Evolutionary conservation across 768 basidiomycete genomes (phyloP).

Genomic region (Nidula microcarpa): DNA sequence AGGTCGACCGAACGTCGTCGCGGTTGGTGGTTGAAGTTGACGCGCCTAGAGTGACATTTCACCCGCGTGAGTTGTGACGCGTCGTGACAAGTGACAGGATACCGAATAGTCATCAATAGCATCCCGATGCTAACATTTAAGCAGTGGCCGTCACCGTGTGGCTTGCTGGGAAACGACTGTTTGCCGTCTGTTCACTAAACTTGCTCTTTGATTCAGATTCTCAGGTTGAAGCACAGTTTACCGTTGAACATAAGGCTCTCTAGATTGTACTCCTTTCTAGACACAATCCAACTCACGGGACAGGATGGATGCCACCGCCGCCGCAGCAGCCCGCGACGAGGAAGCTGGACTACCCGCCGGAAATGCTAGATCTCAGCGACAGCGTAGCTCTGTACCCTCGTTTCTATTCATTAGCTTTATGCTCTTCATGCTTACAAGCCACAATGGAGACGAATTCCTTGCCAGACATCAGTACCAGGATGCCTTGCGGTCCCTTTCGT

Average conservation of each 20-base stretch:
- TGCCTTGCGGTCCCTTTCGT: constrained; percentile 50
- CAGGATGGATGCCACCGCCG: constrained; percentile 18
- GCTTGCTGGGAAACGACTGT: too few species aligned
- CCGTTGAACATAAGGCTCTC: too few species aligned
- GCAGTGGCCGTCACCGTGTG: too few species aligned
- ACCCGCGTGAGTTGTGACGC: not conserved
- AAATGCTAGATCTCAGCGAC: constrained; percentile 19
- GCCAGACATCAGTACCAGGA: constrained; percentile 66
- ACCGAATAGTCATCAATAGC: too few species aligned
- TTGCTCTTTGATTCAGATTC: too few species aligned
- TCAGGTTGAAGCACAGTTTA: too few species aligned
- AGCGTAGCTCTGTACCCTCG: constrained; percentile 63
- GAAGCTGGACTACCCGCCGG: constrained; percentile 31
- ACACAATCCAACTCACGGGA: not conserved
- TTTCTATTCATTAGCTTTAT: constrained; percentile 73
- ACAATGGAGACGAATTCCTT: constrained; percentile 64
- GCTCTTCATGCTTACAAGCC: constrained; percentile 77
- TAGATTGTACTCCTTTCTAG: too few species aligned
- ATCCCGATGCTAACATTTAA: too few species aligned
- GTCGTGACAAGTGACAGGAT: too few species aligned
- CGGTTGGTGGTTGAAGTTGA: not conserved
- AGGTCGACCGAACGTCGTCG: not conserved
- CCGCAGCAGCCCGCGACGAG: constrained; percentile 25
- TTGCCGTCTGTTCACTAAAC: too few species aligned
- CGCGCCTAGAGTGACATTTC: constrained; percentile 1